Evolutionary conservation across 176 grass and related monocot genomes (phyloP), one percentile per base, ranked within the genome.

Genomic region (Pontederia paniculata): DNA sequence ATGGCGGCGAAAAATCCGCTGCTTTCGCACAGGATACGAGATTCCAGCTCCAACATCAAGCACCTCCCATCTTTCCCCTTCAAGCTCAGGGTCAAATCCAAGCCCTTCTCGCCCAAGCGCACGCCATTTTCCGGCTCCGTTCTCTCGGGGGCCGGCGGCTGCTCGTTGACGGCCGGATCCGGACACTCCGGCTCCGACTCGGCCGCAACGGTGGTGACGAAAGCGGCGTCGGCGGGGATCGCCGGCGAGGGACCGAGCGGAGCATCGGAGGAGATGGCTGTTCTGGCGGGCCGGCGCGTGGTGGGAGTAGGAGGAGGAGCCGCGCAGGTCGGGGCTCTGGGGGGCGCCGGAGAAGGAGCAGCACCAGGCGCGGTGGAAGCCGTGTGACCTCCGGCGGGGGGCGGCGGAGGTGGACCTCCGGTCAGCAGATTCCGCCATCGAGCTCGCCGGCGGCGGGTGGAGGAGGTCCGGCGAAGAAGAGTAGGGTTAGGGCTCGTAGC

Each of bases 41-140:
- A 80, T 64, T 91, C 93, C 60, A 98, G 78, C 49, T 98, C 86
- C 80, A 98, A 68, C 17, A 79, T 54, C 50, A 84, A 72, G 65
- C 57, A 61, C 42, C 69, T 74, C 13, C 75, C 93, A 62, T 91
- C 77, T 63, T 82, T 72, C 6, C 69, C 93, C 0, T 77, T 77
- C 41, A 98, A 69, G 69, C 68, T 65, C 15, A 98, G 68, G 69
- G 50, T 82, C 71, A 98, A 77, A 82, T 90, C 86, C 83, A 76
- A 12, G 44, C 42, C 71, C 5, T 8, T 58, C 15, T 50, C 64
- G 10, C 52, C 72, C 23, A 48, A 67, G 23, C 55, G 60, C 23
- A 18, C 73, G 28, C 58, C 60, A 22, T 65, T 72, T 64, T 80
- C 76, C 16, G 52, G 55, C 54, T 65, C 74, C 16, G 71, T 43